Conservation (phyloP, 192 early-diverging fungal genomes). For the Geranomyces michiganensis region DNA sequence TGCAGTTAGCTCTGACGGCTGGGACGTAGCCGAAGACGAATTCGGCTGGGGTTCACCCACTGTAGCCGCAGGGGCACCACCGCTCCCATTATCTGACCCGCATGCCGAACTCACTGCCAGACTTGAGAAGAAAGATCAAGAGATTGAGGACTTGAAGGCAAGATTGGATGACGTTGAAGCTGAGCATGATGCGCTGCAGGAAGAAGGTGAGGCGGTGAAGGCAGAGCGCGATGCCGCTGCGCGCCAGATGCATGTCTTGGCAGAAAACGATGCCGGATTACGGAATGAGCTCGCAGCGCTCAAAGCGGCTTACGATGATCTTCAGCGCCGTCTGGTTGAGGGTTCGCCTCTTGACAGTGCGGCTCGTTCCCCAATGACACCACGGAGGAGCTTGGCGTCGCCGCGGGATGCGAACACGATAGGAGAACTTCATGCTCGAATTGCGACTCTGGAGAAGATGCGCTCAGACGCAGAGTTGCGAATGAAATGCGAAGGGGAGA, state of each 20-base stretch:
- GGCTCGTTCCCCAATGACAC: no score
- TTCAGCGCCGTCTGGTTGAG: background rate
- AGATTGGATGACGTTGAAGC: background rate
- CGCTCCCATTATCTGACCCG: background rate
- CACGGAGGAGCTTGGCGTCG: no score
- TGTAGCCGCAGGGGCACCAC: no score
- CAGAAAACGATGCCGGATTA: background rate
- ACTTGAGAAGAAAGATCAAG: background rate
- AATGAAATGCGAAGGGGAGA: no score
- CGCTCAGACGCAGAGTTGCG: no score
- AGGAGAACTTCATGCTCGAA: background rate
- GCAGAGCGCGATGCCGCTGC: conserved; percentile 3
- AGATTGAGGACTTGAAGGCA: background rate
- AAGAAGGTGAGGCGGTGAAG: conserved; percentile 1
- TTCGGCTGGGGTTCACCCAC: background rate
- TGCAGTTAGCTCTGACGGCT: conserved; percentile 5
- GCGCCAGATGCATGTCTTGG: background rate
- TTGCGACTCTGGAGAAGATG: background rate
- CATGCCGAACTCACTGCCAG: background rate
- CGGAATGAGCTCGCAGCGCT: background rate
- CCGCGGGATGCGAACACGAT: background rate
- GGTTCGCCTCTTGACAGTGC: background rate
- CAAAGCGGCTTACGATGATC: conserved; percentile 1
- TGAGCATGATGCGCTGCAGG: conserved; percentile 1
- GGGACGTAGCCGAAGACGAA: background rate